Conservation (phyloP, 2,329 filamentous ascomycete species). For the Calonectria crousiana region DNA sequence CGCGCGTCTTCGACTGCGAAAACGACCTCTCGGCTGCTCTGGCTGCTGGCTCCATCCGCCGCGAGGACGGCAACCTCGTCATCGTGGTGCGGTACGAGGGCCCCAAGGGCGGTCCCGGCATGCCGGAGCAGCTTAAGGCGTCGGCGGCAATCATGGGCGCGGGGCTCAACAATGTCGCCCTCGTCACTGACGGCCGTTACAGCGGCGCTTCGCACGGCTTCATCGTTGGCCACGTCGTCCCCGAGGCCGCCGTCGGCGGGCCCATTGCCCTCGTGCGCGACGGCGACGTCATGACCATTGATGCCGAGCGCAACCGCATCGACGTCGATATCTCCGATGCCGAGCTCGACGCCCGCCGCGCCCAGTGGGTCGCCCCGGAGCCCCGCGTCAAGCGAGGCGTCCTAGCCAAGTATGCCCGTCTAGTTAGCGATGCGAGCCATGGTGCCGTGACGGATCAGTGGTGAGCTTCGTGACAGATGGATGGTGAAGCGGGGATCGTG, state of each 20-base stretch:
- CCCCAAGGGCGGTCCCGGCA: conserved; percentile 91
- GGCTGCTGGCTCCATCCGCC: conserved; percentile 71
- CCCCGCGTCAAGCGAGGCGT: conserved; percentile 84
- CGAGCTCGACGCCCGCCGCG: conserved; percentile 75
- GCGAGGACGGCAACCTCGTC: conserved; percentile 80
- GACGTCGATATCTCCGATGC: conserved; percentile 73
- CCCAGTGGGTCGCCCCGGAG: conserved; percentile 77
- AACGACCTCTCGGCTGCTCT: conserved; percentile 81
- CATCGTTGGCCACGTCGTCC: conserved; percentile 92
- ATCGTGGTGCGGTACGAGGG: conserved; percentile 94
- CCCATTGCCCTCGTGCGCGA: conserved; percentile 86
- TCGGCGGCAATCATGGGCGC: conserved; percentile 94
- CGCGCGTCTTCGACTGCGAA: conserved; percentile 90
- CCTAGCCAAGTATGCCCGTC: conserved; percentile 87
- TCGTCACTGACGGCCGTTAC: conserved; percentile 94
- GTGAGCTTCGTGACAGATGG: conserved; percentile 77
- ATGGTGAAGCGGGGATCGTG: conserved; percentile 27
- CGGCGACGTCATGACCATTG: conserved; percentile 88
- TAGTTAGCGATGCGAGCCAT: conserved; percentile 92
- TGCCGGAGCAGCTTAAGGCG: conserved; percentile 94
- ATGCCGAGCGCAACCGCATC: conserved; percentile 85
- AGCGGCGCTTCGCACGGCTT: conserved; percentile 91
- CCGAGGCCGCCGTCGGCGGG: conserved; percentile 89
- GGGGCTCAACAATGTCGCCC: conserved; percentile 85
- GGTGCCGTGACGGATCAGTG: conserved; percentile 84